phyloP scores from a whole-genome alignment of 2,329 filamentous ascomycete genomes.

The Emmonsiellopsis sp. region DNA sequence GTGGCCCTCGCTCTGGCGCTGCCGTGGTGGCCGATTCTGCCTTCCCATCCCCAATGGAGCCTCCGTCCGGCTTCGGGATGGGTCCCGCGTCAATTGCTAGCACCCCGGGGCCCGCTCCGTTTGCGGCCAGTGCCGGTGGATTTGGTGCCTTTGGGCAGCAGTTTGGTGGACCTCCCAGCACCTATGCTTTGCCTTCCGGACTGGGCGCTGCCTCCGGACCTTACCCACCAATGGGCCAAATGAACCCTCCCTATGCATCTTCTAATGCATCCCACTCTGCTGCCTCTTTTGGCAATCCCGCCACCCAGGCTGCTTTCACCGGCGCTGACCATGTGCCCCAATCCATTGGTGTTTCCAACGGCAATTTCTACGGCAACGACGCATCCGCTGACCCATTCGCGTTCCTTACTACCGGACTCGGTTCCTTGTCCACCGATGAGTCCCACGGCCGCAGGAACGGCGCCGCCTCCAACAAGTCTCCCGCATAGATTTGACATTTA shows the following conservation, averaged over 20 bases:
- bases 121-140: constrained; percentile 57
- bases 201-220: constrained; percentile 68
- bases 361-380: constrained; percentile 54
- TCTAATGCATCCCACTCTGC: constrained; percentile 71
- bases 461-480: constrained; percentile 36
- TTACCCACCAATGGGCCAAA: constrained; percentile 53
- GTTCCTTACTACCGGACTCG: constrained; percentile 53
- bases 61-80: constrained; percentile 74
- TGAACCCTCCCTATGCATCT: constrained; percentile 73
- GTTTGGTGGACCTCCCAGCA: constrained; percentile 75
- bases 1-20: constrained; percentile 85
- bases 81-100: constrained; percentile 75
- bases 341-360: constrained; percentile 66
- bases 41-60: constrained; percentile 84
- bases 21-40: constrained; percentile 91
- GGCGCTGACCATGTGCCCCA: constrained; percentile 73
- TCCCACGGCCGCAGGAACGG: constrained; percentile 36
- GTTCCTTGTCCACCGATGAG: constrained; percentile 48
- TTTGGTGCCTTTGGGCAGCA: constrained; percentile 66
- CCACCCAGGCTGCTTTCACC: constrained; percentile 89
- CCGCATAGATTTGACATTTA: constrained; percentile 23
- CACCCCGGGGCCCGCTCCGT: constrained; percentile 61
- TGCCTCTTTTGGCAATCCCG: constrained; percentile 83
- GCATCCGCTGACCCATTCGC: constrained; percentile 53
- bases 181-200: constrained; percentile 79